phyloP scores from a whole-genome alignment of 176 grass and related monocot genomes.

The Puya raimondii region DNA sequence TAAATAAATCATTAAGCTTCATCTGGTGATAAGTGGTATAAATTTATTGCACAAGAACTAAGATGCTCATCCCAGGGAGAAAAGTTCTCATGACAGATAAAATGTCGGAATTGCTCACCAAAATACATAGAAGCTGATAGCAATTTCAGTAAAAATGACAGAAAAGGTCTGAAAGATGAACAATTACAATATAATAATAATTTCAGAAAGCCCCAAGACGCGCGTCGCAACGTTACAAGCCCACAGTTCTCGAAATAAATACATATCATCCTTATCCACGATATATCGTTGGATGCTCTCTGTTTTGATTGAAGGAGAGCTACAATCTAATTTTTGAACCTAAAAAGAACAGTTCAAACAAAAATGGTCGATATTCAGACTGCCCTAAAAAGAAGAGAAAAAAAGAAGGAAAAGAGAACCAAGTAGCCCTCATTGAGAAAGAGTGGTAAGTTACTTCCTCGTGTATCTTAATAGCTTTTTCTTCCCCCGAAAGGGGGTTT shows the following conservation, averaged over 20 bases:
- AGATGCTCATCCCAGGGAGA: too few relatives aligned
- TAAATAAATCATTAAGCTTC: too few relatives aligned
- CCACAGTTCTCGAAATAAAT: constrained; percentile 25
- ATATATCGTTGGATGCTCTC: constrained; percentile 15
- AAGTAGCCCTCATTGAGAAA: constrained; percentile 82
- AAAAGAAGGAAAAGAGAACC: constrained; percentile 32
- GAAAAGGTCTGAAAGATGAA: not conserved
- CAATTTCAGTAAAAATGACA: too few relatives aligned
- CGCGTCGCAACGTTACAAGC: constrained; percentile 27
- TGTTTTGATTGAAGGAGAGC: constrained; percentile 8
- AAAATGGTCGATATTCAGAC: constrained; percentile 18
- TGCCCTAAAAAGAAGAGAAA: constrained; percentile 42
- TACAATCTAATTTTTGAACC: constrained; percentile 33
- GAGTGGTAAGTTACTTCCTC: constrained; percentile 69
- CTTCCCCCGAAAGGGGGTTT: constrained; percentile 32
- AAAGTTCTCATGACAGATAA: too few relatives aligned
- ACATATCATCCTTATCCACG: constrained; percentile 26
- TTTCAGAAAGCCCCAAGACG: constrained; percentile 25
- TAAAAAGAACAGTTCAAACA: constrained; percentile 47
- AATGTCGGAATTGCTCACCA: too few relatives aligned
- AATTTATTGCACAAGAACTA: too few relatives aligned
- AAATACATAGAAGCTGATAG: too few relatives aligned
- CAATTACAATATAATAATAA: constrained; percentile 18
- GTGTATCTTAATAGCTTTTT: constrained; percentile 76
- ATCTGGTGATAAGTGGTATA: too few relatives aligned